Evolutionary conservation across 306 rosid species (phyloP).

Genomic region (Quercus engelmannii): DNA sequence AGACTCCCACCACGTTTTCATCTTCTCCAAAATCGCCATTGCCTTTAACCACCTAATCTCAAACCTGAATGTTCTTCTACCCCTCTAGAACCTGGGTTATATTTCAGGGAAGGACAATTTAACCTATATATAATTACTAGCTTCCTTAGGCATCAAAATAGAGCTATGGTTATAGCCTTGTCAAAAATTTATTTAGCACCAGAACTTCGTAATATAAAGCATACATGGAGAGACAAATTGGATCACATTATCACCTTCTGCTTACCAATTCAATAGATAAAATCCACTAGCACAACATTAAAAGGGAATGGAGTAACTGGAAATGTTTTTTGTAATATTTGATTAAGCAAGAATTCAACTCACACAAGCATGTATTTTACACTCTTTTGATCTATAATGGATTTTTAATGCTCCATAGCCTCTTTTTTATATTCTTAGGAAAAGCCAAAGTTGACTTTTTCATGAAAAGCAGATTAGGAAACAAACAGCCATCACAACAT

Average conservation of each 20-base stretch:
- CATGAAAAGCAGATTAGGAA: neutral
- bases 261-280: neutral
- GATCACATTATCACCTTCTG: neutral
- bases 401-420: neutral
- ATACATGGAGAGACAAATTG: neutral
- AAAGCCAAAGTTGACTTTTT: neutral
- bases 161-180: neutral
- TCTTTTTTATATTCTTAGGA: neutral
- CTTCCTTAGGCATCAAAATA: neutral
- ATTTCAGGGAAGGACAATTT: too few relatives aligned
- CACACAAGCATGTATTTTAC: neutral
- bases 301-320: neutral
- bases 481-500: neutral
- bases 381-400: neutral
- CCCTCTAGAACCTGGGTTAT: too few relatives aligned
- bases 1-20: too few relatives aligned
- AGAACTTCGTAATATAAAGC: neutral
- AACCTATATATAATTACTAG: neutral
- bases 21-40: too few relatives aligned
- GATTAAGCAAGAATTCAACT: neutral
- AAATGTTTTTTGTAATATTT: neutral
- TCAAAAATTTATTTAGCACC: neutral
- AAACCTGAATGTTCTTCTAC: too few relatives aligned
- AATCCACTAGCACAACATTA: neutral
- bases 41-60: too few relatives aligned